Percentiles rank a stretch among this genome's conserved stretches.
Conservation (phyloP, 345 rosid genomes). For the Salix purpurea region DNA sequence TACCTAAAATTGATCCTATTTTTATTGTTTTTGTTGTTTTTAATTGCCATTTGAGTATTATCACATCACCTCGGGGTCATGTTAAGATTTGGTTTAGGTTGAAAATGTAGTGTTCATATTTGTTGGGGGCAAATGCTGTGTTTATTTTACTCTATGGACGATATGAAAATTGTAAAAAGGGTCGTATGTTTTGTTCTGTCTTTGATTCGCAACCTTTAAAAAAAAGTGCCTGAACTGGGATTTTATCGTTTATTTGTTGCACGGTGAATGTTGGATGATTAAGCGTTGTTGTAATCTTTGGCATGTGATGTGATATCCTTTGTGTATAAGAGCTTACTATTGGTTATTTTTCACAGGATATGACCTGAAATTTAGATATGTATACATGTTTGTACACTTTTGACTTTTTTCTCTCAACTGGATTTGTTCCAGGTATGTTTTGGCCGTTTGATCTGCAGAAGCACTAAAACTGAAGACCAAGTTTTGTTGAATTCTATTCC, state of each 20-base stretch:
- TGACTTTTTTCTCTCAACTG: not conserved
- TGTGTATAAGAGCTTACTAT: not conserved
- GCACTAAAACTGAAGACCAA: slow-evolving; percentile 7
- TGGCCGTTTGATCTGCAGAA: slow-evolving; percentile 1
- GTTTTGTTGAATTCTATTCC: slow-evolving; percentile 16
- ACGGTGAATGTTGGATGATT: not conserved
- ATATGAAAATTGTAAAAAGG: not conserved
- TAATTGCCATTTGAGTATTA: too few relatives aligned
- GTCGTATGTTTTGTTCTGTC: not conserved
- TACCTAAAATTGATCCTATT: too few relatives aligned
- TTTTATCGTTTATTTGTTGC: not conserved
- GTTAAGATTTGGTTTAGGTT: too few relatives aligned
- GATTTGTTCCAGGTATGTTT: slow-evolving; percentile 14
- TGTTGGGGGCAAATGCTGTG: too few relatives aligned
- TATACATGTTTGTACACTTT: not conserved
- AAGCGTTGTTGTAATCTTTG: not conserved
- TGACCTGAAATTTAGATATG: not conserved
- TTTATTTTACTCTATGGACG: not conserved
- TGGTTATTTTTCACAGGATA: not conserved
- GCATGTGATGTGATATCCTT: not conserved
- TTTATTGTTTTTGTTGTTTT: too few relatives aligned
- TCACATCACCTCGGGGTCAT: too few relatives aligned
- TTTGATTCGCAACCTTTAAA: not conserved
- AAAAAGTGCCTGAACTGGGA: too few relatives aligned
- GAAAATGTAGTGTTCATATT: too few relatives aligned